These are phyloP conservation scores for Capsicum chinense DNA, from an alignment of 257 asterid species.

Conservation along the genomic window DNA sequence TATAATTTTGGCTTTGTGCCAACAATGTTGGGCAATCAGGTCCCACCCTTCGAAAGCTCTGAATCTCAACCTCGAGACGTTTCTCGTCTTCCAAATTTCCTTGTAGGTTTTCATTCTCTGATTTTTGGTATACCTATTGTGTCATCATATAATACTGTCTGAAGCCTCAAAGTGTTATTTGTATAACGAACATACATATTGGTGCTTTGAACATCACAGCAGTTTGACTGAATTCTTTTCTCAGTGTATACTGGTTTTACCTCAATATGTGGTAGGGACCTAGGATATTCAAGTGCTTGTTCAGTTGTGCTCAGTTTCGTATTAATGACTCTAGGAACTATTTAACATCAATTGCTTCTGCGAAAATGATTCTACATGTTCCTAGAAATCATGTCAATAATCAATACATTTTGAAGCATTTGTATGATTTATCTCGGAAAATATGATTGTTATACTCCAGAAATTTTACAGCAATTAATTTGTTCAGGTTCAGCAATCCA, in stretches of 20 bases:
- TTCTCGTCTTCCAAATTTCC: slow-evolving; percentile 66
- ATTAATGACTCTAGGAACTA: slow-evolving; percentile 1
- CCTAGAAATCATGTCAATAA: background rate
- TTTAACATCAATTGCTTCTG: background rate
- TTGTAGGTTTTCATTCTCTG: slow-evolving; percentile 55
- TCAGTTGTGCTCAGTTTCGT: slow-evolving; percentile 20
- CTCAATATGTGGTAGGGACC: slow-evolving; percentile 20
- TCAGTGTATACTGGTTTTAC: background rate
- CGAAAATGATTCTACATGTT: background rate
- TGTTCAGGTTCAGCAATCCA: slow-evolving; percentile 71
- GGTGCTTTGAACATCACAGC: slow-evolving; percentile 17
- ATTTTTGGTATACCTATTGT: slow-evolving; percentile 26
- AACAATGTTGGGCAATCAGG: slow-evolving; percentile 59
- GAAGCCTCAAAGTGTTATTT: slow-evolving; percentile 19
- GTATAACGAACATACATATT: background rate
- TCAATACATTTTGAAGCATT: slow-evolving; percentile 17
- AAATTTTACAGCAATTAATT: background rate
- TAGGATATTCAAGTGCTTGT: slow-evolving; percentile 6
- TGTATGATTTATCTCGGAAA: background rate
- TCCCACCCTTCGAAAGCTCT: slow-evolving; percentile 63
- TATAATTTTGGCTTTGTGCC: slow-evolving; percentile 67
- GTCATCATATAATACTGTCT: slow-evolving; percentile 6
- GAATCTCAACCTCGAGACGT: slow-evolving; percentile 77
- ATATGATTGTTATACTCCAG: slow-evolving; percentile 3
- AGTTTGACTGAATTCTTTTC: slow-evolving; percentile 9